A percentile compares a stretch with the other conserved stretches of the same genome.
Conservation (phyloP, 164 flowering plant genomes). For the Buxus sempervirens region DNA sequence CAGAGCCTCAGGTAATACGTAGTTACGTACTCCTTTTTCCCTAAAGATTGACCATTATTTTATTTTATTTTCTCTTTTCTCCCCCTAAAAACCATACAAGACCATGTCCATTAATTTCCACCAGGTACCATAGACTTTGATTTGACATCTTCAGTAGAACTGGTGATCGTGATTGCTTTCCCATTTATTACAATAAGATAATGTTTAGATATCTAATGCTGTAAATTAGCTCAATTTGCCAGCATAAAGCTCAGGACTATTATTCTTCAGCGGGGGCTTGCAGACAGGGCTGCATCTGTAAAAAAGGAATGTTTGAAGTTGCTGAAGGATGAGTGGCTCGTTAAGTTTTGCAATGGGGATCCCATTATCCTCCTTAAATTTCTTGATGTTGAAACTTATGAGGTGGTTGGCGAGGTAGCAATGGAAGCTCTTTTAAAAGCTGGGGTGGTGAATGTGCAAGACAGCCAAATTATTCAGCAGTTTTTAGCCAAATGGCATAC, state of each 20-base stretch:
- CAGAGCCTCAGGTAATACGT: conserved; percentile 79
- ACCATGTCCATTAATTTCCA: not conserved
- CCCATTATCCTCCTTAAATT: conserved; percentile 75
- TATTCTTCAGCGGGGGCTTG: conserved; percentile 89
- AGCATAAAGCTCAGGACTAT: conserved; percentile 85
- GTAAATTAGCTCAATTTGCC: conserved; percentile 7
- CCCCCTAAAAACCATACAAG: not conserved
- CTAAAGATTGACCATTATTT: not conserved
- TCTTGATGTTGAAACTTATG: conserved; percentile 99
- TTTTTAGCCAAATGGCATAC: conserved; percentile 26
- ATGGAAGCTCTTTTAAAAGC: conserved; percentile 65
- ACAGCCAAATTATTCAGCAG: conserved; percentile 46
- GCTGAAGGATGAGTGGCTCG: conserved; percentile 88
- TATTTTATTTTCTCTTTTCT: not conserved
- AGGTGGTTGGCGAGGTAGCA: conserved; percentile 75
- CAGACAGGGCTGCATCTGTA: conserved; percentile 78
- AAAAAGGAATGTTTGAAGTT: conserved; percentile 73
- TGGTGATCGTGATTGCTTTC: not conserved
- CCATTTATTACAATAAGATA: not conserved
- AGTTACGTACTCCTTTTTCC: not conserved
- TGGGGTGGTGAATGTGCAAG: conserved; percentile 48
- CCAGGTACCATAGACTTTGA: not conserved
- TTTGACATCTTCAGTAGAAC: not conserved
- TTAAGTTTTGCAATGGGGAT: conserved; percentile 70
- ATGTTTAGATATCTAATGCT: not conserved